Evolutionary conservation across 495 filamentous ascomycete species (phyloP).

Genomic region (Podospora anserina): DNA sequence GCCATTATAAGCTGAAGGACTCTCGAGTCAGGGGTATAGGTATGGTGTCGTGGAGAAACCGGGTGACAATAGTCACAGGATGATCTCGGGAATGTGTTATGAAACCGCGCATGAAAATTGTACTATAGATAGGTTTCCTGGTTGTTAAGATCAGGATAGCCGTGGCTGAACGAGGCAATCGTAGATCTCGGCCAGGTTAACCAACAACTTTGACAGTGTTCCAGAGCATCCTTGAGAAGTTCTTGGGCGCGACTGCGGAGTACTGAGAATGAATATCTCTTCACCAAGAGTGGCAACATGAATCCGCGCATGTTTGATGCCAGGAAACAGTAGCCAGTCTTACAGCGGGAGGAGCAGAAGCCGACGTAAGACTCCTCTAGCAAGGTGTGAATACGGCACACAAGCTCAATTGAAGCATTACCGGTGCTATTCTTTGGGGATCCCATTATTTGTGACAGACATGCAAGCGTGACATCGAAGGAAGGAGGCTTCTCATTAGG

Average conservation of each 20-base stretch:
- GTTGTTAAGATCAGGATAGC: background rate
- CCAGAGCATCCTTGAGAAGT: too few relatives aligned
- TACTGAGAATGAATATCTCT: too few relatives aligned
- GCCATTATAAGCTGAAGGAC: background rate
- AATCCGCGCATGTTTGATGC: background rate
- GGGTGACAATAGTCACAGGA: background rate
- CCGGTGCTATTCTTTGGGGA: background rate
- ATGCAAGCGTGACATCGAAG: background rate
- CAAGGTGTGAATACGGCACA: background rate
- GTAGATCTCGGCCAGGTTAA: too few relatives aligned
- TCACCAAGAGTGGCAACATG: background rate
- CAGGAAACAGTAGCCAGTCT: background rate
- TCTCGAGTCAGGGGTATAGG: background rate
- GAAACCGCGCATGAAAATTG: background rate
- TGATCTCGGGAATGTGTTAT: background rate
- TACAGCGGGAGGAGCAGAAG: background rate
- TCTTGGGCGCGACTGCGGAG: too few relatives aligned
- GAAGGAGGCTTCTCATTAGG: background rate
- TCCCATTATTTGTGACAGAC: background rate
- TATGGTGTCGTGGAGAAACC: background rate
- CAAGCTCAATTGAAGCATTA: background rate
- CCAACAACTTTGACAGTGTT: too few relatives aligned
- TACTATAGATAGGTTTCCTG: background rate
- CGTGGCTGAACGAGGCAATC: too few relatives aligned
- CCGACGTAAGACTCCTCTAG: background rate